Conservation (phyloP, 2,329 filamentous ascomycete genomes). For the Elsinoe fawcettii region DNA sequence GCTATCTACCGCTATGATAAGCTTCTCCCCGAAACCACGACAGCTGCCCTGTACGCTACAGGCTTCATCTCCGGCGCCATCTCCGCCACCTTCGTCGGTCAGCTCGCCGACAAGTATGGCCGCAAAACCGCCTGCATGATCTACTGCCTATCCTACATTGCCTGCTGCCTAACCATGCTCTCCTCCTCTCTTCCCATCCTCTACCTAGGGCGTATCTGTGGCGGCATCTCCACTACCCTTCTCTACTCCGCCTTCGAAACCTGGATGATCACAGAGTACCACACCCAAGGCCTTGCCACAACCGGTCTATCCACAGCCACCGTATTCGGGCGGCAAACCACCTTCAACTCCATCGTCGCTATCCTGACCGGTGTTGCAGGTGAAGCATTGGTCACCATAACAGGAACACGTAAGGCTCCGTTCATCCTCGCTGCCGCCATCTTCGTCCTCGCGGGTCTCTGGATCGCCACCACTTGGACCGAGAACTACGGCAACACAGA, state of each 20-base stretch:
- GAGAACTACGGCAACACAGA: slow-evolving; percentile 27
- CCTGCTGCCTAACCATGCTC: slow-evolving; percentile 48
- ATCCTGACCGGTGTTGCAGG: slow-evolving; percentile 48
- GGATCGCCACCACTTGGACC: slow-evolving; percentile 44
- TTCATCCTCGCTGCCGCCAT: slow-evolving; percentile 42
- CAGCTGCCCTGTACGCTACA: slow-evolving; percentile 41
- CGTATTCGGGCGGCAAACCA: slow-evolving; percentile 48
- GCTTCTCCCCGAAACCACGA: slow-evolving; percentile 36
- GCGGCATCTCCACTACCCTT: slow-evolving; percentile 49
- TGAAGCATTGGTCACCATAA: slow-evolving; percentile 43
- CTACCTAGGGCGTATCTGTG: slow-evolving; percentile 47
- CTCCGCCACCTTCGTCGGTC: slow-evolving; percentile 43
- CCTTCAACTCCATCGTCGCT: slow-evolving; percentile 49
- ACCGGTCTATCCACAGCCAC: slow-evolving; percentile 39
- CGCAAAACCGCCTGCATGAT: slow-evolving; percentile 46
- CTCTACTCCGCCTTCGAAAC: slow-evolving; percentile 54
- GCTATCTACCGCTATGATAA: slow-evolving; percentile 48
- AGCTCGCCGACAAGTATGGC: slow-evolving; percentile 44
- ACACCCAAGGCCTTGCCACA: slow-evolving; percentile 39
- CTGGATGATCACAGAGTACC: slow-evolving; percentile 55
- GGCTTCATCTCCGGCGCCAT: slow-evolving; percentile 45
- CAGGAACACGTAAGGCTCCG: slow-evolving; percentile 45
- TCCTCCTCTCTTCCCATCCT: slow-evolving; percentile 40
- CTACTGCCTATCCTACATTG: slow-evolving; percentile 48
- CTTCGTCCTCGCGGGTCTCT: slow-evolving; percentile 38